Percentiles rank a stretch among this genome's conserved stretches.
Conservation (phyloP, 2,329 filamentous ascomycete genomes). For the Cryphonectria nitschkei region DNA sequence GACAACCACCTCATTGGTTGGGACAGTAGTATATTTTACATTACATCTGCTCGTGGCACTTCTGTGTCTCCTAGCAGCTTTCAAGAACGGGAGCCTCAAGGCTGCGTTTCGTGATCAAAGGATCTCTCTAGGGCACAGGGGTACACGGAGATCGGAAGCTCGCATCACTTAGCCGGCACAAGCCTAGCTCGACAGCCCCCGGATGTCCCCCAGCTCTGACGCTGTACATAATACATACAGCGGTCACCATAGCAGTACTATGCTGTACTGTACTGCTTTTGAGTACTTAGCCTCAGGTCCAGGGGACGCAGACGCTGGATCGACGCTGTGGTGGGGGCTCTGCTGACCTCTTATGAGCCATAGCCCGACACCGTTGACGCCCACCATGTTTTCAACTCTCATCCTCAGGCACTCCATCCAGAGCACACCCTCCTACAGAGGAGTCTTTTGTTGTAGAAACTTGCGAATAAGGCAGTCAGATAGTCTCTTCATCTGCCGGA, state of each 20-base stretch:
- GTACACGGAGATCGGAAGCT: background rate
- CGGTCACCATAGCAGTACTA: background rate
- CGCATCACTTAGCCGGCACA: conserved; percentile 1
- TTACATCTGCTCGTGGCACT: background rate
- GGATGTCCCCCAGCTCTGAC: background rate
- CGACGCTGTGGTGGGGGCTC: background rate
- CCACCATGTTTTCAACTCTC: background rate
- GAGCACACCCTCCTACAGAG: background rate
- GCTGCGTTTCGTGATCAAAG: background rate
- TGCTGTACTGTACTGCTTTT: no score
- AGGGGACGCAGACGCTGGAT: background rate
- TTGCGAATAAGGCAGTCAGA: background rate
- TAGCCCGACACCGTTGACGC: background rate
- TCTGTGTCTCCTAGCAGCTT: background rate
- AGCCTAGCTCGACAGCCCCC: conserved; percentile 4
- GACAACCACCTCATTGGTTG: background rate
- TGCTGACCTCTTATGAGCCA: background rate
- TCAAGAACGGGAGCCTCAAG: background rate
- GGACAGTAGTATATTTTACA: background rate
- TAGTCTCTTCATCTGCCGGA: background rate
- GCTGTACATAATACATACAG: background rate
- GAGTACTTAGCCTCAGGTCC: background rate
- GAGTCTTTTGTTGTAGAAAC: background rate
- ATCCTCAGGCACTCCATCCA: background rate
- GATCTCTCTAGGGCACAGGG: background rate